Evolutionary conservation across 768 basidiomycete species (phyloP).

Genomic region (Mycena floridula): DNA sequence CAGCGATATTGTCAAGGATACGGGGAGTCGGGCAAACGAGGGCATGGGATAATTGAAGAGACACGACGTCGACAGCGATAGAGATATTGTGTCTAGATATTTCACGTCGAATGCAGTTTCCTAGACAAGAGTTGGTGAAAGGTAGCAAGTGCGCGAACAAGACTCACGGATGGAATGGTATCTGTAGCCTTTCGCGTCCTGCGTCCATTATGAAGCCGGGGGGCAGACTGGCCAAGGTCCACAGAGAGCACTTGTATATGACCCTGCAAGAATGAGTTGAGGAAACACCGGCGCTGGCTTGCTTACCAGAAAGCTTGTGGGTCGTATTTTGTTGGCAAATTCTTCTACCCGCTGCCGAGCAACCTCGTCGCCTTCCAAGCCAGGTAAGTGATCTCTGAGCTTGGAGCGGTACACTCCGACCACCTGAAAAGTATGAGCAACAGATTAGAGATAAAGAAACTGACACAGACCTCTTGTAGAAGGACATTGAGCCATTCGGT

Average conservation of each 20-base stretch:
- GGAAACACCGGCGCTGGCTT: neutral
- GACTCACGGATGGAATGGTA: constrained; percentile 24
- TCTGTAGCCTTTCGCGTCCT: constrained; percentile 29
- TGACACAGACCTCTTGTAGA: constrained; percentile 55
- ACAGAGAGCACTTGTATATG: constrained; percentile 82
- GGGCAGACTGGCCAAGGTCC: constrained; percentile 77
- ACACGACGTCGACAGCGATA: constrained; percentile 79
- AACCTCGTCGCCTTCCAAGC: constrained; percentile 76
- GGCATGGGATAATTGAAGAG: constrained; percentile 81
- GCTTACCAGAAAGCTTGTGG: constrained; percentile 61
- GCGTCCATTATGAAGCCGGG: constrained; percentile 67
- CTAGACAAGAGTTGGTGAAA: constrained; percentile 31
- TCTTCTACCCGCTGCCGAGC: constrained; percentile 74
- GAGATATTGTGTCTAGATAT: constrained; percentile 78
- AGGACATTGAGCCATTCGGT: constrained; percentile 90
- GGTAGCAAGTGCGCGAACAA: constrained; percentile 7
- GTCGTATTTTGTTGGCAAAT: constrained; percentile 75
- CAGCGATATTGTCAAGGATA: constrained; percentile 74
- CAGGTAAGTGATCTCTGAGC: constrained; percentile 62
- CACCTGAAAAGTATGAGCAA: constrained; percentile 34
- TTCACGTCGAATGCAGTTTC: constrained; percentile 78
- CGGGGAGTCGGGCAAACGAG: constrained; percentile 77
- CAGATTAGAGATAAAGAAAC: constrained; percentile 2
- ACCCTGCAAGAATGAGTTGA: constrained; percentile 44
- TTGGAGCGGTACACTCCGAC: constrained; percentile 72